These are phyloP conservation scores for Allium fistulosum DNA, from an alignment of 106 monocot genomes.

Conservation along the genomic window DNA sequence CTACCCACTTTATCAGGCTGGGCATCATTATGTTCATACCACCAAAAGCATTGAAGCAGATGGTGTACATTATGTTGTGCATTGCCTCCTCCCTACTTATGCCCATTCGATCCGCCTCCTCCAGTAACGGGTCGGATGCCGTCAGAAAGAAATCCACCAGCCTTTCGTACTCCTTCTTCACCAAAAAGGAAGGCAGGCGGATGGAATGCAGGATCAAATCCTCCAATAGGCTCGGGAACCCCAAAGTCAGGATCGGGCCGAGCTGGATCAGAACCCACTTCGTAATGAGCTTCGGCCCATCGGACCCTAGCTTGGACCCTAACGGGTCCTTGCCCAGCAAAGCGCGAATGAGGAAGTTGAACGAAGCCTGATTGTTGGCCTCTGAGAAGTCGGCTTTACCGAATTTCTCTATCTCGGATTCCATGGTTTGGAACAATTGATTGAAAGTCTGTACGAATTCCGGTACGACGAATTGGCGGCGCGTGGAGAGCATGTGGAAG, in stretches of 20 bases:
- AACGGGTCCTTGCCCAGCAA: conserved; percentile 48
- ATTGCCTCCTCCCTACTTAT: conserved; percentile 69
- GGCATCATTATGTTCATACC: conserved; percentile 86
- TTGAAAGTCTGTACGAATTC: conserved; percentile 59
- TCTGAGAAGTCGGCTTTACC: conserved; percentile 69
- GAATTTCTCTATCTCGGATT: conserved; percentile 29
- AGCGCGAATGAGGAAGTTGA: conserved; percentile 41
- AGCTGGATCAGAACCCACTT: conserved; percentile 85
- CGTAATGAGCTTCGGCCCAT: conserved; percentile 49
- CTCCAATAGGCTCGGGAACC: conserved; percentile 56
- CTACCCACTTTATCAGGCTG: conserved; percentile 55
- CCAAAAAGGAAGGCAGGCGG: conserved; percentile 49
- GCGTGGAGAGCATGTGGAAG: conserved; percentile 56
- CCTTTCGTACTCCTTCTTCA: conserved; percentile 47
- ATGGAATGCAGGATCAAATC: conserved; percentile 37
- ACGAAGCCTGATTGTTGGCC: conserved; percentile 57
- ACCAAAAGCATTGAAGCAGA: conserved; percentile 90
- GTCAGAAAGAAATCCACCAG: conserved; percentile 63
- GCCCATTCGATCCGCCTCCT: conserved; percentile 69
- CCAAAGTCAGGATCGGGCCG: conserved; percentile 58
- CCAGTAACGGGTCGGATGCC: conserved; percentile 24
- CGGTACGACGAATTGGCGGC: conserved; percentile 43
- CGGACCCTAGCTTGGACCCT: conserved; percentile 33
- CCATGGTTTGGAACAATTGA: conserved; percentile 43
- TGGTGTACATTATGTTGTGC: conserved; percentile 77